Evolutionary conservation across 2,329 filamentous ascomycete species (phyloP).

Genomic region (Knufia fluminis): DNA sequence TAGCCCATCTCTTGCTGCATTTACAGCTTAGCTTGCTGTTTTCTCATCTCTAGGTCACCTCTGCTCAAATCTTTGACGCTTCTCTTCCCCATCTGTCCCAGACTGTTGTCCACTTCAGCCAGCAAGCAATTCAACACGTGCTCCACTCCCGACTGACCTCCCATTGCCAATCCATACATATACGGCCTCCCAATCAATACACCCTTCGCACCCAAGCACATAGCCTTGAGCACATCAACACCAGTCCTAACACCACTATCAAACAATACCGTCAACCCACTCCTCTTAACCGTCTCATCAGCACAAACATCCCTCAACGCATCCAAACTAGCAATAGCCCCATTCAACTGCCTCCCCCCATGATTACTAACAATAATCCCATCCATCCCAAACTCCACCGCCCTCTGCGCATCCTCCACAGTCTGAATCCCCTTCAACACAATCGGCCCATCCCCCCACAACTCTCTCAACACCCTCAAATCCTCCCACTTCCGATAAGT

Average conservation of each 20-base stretch:
- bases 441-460: constrained; percentile 53
- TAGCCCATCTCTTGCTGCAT: neutral
- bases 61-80: constrained; percentile 19
- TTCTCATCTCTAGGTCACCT: constrained; percentile 18
- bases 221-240: constrained; percentile 43
- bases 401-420: constrained; percentile 39
- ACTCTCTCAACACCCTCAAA: constrained; percentile 43
- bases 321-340: constrained; percentile 43
- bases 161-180: constrained; percentile 49
- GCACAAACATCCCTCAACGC: constrained; percentile 53
- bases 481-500: constrained; percentile 51
- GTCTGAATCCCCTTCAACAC: constrained; percentile 52
- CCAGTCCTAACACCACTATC: constrained; percentile 44
- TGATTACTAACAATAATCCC: constrained; percentile 47
- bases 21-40: constrained; percentile 15
- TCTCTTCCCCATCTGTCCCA: constrained; percentile 23
- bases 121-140: constrained; percentile 43
- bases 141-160: constrained; percentile 44
- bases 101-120: constrained; percentile 32
- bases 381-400: constrained; percentile 37
- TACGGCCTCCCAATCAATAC: constrained; percentile 49
- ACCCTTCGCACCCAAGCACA: constrained; percentile 47
- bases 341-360: constrained; percentile 44
- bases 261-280: constrained; percentile 38
- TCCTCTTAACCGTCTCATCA: constrained; percentile 29